These are phyloP conservation scores for Podospora pseudoanserina DNA, from an alignment of 495 filamentous ascomycete species.

Conservation along the genomic window DNA sequence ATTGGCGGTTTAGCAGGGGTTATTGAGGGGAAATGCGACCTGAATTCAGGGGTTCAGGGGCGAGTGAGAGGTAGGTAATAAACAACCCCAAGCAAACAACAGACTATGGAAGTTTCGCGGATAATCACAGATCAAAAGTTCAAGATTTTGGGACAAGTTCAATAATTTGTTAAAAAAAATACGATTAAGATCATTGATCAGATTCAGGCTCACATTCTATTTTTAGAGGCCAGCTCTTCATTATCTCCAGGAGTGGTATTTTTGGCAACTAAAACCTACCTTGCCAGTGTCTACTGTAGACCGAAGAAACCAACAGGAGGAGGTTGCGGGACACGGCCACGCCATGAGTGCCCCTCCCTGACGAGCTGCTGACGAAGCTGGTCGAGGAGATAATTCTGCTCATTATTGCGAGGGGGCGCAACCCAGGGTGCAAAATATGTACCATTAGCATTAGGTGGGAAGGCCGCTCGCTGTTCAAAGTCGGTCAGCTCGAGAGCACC, in stretches of 20 bases:
- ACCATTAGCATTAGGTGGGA: not conserved
- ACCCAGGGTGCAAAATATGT: not conserved
- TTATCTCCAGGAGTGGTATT: not conserved
- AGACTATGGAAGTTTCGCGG: too few relatives aligned
- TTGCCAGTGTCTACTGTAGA: not conserved
- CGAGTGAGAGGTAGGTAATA: not conserved
- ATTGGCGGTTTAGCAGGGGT: not conserved
- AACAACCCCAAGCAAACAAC: too few relatives aligned
- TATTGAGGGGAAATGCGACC: not conserved
- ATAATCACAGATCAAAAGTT: too few relatives aligned
- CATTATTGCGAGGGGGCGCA: not conserved
- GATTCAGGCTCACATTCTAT: not conserved
- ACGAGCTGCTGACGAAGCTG: not conserved
- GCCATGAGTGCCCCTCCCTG: not conserved
- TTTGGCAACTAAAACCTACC: not conserved
- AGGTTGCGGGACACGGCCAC: not conserved
- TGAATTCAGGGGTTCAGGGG: not conserved
- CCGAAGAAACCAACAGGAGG: too few relatives aligned
- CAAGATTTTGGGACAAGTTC: too few relatives aligned
- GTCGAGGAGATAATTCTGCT: not conserved
- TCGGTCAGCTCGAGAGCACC: not conserved
- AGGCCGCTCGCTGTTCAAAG: not conserved
- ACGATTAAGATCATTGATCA: too few relatives aligned
- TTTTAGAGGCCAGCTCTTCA: not conserved
- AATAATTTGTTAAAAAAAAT: too few relatives aligned